Base-by-base conservation (phyloP, 1,284 basidiomycete genomes). In the Apiotrichum brassicae region DNA sequence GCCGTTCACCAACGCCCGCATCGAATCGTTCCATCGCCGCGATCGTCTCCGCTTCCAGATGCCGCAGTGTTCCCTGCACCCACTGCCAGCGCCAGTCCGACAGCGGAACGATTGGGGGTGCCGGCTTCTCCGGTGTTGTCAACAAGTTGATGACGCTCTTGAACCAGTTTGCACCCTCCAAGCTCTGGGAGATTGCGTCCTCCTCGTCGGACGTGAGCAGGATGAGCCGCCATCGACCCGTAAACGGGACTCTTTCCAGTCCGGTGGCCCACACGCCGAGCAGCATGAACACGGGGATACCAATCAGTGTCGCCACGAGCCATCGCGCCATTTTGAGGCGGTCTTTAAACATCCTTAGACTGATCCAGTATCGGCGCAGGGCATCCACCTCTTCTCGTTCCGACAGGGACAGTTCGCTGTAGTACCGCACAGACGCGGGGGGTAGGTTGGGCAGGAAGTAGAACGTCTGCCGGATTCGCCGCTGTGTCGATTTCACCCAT, bases 121-220 rank as follows among this genome's bases (percentile, higher is more conserved):
- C 77, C 0, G 83, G 84, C 9, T 54, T 51, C 39, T 85, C 82
- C 1, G 68, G 46, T 30, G 82, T 77, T 11, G 82, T 77, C 14
- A 93, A 77, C 46, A 92, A 85, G 39, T 86, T 82, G 46, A 80
- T 79, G 28, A 94, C 84, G 39, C 86, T 84, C 54, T 79, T 77
- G 70, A 85, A 89, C 90, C 90, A 94, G 42, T 86, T 87, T 22
- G 81, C 73, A 9, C 87, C 89, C 34, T 82, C 81, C 13, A 94
- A 78, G 61, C 86, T 83, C 2, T 76, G 69, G 16, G 87, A 82
- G 34, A 94, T 87, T 18, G 82, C 81, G 40, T 91, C 87, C 65
- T 94, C 90, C 70, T 93, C 90, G 61, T 90, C 86, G 0, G 89
- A 87, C 1, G 88, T 91, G 9, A 94, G 78, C 13, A 92, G 77